These are phyloP conservation scores for Didymella sp. DNA, from an alignment of 2,329 filamentous ascomycete genomes.

Conservation along the genomic window DNA sequence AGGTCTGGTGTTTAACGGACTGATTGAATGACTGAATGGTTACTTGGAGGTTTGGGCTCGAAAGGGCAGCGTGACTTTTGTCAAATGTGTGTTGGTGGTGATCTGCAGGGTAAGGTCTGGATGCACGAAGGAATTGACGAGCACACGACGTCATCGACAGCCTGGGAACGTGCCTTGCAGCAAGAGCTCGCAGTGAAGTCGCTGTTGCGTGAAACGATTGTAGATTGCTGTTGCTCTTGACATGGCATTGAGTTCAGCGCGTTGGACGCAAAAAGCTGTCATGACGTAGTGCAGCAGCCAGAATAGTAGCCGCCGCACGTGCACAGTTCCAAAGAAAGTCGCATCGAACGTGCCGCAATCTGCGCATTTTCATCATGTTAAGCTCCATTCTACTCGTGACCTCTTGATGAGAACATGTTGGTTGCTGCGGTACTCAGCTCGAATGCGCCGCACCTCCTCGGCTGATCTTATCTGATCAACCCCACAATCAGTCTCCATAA, in stretches of 20 bases:
- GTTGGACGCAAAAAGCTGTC: neutral
- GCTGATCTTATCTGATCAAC: conserved; percentile 16
- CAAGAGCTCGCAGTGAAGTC: neutral
- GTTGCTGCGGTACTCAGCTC: neutral
- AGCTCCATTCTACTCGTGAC: neutral
- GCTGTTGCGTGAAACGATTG: neutral
- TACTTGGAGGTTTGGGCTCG: neutral
- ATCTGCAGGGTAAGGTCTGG: conserved; percentile 14
- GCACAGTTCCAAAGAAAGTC: conserved; percentile 1
- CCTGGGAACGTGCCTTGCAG: conserved; percentile 1
- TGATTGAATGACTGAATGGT: neutral
- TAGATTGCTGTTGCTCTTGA: no score
- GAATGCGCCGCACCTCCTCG: neutral
- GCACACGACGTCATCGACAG: conserved; percentile 37
- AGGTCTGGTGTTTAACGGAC: neutral
- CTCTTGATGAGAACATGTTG: neutral
- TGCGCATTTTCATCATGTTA: neutral
- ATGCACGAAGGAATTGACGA: conserved; percentile 15
- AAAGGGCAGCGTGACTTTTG: conserved; percentile 7
- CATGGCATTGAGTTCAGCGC: no score
- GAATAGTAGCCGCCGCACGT: conserved; percentile 11
- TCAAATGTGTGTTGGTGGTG: conserved; percentile 13
- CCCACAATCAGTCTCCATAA: conserved; percentile 13
- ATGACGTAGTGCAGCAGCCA: conserved; percentile 19
- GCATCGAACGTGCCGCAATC: neutral